Conservation (phyloP, 2,329 filamentous ascomycete species). For the Arthroderma sp. region DNA sequence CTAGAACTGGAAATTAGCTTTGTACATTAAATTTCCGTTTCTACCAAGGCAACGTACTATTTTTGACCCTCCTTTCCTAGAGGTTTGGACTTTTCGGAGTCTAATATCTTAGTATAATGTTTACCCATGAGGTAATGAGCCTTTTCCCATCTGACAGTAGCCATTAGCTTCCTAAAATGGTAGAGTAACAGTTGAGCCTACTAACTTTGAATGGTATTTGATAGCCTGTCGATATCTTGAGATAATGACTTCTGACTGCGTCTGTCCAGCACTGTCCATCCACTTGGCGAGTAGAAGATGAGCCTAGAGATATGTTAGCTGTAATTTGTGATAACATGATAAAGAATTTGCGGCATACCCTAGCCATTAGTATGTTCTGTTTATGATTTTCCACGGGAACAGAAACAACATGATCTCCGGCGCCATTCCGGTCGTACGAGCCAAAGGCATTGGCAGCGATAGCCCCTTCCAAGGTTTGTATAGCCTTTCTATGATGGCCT, state of each 20-base stretch:
- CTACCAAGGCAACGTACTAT: constrained; percentile 35
- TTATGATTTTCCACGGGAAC: constrained; percentile 31
- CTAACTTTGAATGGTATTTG: constrained; percentile 29
- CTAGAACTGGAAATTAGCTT: constrained; percentile 18
- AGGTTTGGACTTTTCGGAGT: constrained; percentile 70
- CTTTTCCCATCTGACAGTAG: constrained; percentile 67
- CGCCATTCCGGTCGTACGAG: constrained; percentile 29
- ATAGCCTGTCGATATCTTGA: constrained; percentile 69
- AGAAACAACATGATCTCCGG: constrained; percentile 23
- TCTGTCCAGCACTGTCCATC: constrained; percentile 91
- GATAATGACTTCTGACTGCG: constrained; percentile 66
- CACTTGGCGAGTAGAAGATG: constrained; percentile 88
- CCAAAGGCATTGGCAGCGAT: constrained; percentile 72
- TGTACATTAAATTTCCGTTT: neutral
- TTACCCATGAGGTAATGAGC: constrained; percentile 94
- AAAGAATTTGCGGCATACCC: constrained; percentile 20
- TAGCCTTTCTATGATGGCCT: constrained; percentile 85
- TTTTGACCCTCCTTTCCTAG: constrained; percentile 64
- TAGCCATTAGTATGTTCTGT: constrained; percentile 40
- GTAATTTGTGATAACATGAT: neutral
- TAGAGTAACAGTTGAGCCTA: neutral
- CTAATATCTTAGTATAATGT: constrained; percentile 91
- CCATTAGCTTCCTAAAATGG: constrained; percentile 4
- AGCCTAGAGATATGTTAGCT: constrained; percentile 40
- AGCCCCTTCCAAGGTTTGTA: constrained; percentile 76